These are phyloP conservation scores for Liriodendron chinense DNA, from an alignment of 164 flowering plant genomes.

Conservation along the genomic window DNA sequence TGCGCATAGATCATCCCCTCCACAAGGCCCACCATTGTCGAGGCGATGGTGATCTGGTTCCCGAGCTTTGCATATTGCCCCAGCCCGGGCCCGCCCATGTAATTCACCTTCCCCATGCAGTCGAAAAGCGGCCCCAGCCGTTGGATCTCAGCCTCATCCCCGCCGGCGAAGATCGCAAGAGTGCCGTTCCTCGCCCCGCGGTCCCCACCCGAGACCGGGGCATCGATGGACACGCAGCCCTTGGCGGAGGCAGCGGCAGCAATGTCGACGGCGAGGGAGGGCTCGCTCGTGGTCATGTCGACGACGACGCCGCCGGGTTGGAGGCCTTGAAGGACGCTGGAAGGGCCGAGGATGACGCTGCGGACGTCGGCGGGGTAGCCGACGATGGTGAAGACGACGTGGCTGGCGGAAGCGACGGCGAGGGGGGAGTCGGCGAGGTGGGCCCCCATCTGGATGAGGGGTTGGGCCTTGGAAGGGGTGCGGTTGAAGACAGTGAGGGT, in stretches of 20 bases:
- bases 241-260: slow-evolving; percentile 45
- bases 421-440: slow-evolving; percentile 56
- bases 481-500: slow-evolving; percentile 88
- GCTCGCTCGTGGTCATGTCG: slow-evolving; percentile 97
- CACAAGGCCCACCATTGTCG: slow-evolving; percentile 88
- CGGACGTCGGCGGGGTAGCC: slow-evolving; percentile 96
- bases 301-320: slow-evolving; percentile 60
- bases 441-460: slow-evolving; percentile 75
- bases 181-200: slow-evolving; percentile 71
- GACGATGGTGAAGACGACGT: slow-evolving; percentile 95
- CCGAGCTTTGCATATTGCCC: slow-evolving; percentile 87
- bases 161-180: slow-evolving; percentile 88
- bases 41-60: slow-evolving; percentile 78
- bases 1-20: slow-evolving; percentile 86
- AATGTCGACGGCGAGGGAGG: slow-evolving; percentile 75
- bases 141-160: slow-evolving; percentile 43
- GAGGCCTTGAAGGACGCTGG: slow-evolving; percentile 69
- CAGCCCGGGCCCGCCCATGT: slow-evolving; percentile 85
- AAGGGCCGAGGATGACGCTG: slow-evolving; percentile 62
- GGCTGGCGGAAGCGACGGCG: slow-evolving; percentile 70
- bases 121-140: slow-evolving; percentile 51
- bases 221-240: slow-evolving; percentile 64
- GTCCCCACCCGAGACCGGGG: slow-evolving; percentile 96
- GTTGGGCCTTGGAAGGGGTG: slow-evolving; percentile 80
- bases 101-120: slow-evolving; percentile 71